Percentiles rank a stretch among this genome's conserved stretches.
phyloP scores from a whole-genome alignment of 176 grass and related monocot genomes.

The barley (Hordeum vulgare) region DNA sequence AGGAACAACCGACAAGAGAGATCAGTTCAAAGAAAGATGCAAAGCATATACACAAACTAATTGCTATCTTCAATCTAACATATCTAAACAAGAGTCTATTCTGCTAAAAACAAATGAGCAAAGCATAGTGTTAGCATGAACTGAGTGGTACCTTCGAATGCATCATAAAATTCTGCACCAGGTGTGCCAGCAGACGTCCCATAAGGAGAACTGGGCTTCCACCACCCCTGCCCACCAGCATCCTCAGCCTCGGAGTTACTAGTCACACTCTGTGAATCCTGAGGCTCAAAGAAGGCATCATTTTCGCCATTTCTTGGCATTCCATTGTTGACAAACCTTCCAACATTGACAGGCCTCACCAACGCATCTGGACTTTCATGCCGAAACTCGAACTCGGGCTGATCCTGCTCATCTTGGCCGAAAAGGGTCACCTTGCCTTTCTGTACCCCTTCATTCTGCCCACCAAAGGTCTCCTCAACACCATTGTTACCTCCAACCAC shows the following conservation, averaged over 20 bases:
- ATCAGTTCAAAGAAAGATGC: not conserved
- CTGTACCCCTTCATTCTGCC: not conserved
- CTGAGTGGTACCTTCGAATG: conserved; percentile 69
- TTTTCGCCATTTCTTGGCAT: conserved; percentile 25
- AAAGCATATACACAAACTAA: not conserved
- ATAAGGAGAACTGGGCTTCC: conserved; percentile 38
- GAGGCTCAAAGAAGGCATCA: conserved; percentile 64
- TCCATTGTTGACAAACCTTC: conserved; percentile 8
- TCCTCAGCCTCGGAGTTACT: conserved; percentile 62
- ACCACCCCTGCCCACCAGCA: conserved; percentile 33
- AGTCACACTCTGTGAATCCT: conserved; percentile 47
- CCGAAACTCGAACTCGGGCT: conserved; percentile 30
- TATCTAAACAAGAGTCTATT: not conserved
- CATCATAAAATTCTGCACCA: conserved; percentile 73
- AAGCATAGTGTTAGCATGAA: not conserved
- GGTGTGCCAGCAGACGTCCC: conserved; percentile 34
- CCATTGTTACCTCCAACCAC: not conserved
- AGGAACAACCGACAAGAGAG: not conserved
- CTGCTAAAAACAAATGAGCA: not conserved
- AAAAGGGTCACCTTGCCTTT: conserved; percentile 17
- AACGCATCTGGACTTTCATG: conserved; percentile 17
- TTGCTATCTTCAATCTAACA: not conserved
- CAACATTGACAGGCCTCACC: conserved; percentile 24
- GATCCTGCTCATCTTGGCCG: conserved; percentile 12
- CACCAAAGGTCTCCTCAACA: not conserved